Evolutionary conservation across 2,329 filamentous ascomycete genomes (phyloP), one percentile per base, ranked within the genome.

Genomic region (Claviceps citrina): DNA sequence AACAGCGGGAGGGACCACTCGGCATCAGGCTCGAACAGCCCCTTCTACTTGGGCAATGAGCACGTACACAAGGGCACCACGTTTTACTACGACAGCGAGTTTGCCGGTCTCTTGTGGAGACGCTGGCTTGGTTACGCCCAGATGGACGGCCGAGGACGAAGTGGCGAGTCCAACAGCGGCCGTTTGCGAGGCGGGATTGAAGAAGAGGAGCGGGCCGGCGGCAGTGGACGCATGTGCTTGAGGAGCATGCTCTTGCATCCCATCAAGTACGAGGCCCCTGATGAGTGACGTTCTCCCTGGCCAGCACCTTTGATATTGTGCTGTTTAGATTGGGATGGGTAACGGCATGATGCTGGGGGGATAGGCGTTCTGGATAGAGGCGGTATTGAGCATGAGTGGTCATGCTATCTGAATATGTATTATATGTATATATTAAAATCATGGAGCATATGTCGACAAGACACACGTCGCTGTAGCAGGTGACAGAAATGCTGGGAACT

Each of bases 1-100:
- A 93, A 93, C 53, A 78, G 73, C 22, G 80, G 81, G 19, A 65
- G 71, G n/a, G 73, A 80, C 49, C 76, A 76, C 45, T 76, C 72
- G 1, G 70, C 76, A 0, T 73, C 77, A 7, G 74, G 80, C 1
- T 64, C 66, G 24, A 76, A 80, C 27, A 79, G 76, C 30, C 70
- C 82, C 6, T 85, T 81, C 49, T 76, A 78, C 42, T 51, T 69
- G 16, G 69, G 73, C 47, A 77, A 84, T 39, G 84, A 93, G 60
- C 82, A 85, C 57, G 87, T 87, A 58, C 85, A 89, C 63, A 74
- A 75, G 50, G 83, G 84, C 12, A 79, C 78, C 32, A 85, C 72
- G 33, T 93, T 83, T 82, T 93, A 89, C 59, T 93, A 85, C 59
- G 81, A 85, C 50, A 78, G 78, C 18, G 72, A 78, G 37, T 93